Conservation (phyloP, 129 eudicot species). For the Chrysanthemum makinoi region DNA sequence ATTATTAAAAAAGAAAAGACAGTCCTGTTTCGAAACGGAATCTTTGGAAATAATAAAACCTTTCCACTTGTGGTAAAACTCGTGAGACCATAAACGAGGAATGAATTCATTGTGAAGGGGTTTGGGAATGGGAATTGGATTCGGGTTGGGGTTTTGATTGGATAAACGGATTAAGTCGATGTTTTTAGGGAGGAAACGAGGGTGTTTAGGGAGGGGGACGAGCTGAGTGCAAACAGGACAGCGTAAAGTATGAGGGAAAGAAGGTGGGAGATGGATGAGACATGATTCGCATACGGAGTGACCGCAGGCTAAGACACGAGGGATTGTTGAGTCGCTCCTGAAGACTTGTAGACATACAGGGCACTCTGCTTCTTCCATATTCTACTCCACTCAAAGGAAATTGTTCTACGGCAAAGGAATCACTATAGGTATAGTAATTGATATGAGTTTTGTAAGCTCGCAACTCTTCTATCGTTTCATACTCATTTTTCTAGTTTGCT, state of each 20-base stretch:
- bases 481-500: too few relatives aligned
- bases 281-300: slow-evolving; percentile 75
- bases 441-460: too few relatives aligned
- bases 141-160: background rate
- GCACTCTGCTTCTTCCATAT: slow-evolving; percentile 32
- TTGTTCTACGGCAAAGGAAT: too few relatives aligned
- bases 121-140: slow-evolving; percentile 20
- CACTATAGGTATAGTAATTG: too few relatives aligned
- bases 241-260: slow-evolving; percentile 52
- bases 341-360: slow-evolving; percentile 76
- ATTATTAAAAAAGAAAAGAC: background rate
- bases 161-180: slow-evolving; percentile 70
- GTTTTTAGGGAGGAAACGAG: slow-evolving; percentile 76
- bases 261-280: slow-evolving; percentile 59
- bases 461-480: too few relatives aligned
- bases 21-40: background rate
- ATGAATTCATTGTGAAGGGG: slow-evolving; percentile 16
- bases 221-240: slow-evolving; percentile 86
- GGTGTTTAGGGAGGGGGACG: slow-evolving; percentile 44
- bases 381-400: too few relatives aligned
- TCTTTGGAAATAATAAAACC: slow-evolving; percentile 47
- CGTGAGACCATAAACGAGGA: slow-evolving; percentile 51
- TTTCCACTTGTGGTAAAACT: slow-evolving; percentile 55
- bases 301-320: slow-evolving; percentile 89
- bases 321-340: slow-evolving; percentile 47